Evolutionary conservation across 2,329 filamentous ascomycete genomes (phyloP), one percentile per base, ranked within the genome.

Genomic region (Xylaria sp.): DNA sequence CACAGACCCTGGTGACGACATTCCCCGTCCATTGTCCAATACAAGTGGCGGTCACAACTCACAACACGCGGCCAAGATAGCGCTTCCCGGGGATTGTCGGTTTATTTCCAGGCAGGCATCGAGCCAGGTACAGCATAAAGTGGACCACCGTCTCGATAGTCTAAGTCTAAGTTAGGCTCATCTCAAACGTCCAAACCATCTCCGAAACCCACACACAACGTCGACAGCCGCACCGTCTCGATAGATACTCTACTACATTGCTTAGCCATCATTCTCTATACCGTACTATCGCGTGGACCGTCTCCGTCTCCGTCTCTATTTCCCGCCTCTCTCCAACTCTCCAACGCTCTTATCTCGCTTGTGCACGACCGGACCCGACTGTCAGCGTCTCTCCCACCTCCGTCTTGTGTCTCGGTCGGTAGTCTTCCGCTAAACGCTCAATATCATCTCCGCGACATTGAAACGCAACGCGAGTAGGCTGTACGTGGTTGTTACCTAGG

Each of bases 1-100:
- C 65, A 67, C 65, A 60, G 30, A 9, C 30, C 43, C 59, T 45
- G 9, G 53, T 66, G 64, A 66, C 64, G 64, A 62, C 64, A 66
- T 65, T 41, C 39, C 56, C 41, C 8, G 34, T 28, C 53, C 53
- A 65, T 65, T 65, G 56, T 65, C 53, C 32, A 64, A 58, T 52
- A 43, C 32, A 9, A 18, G 53, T 48, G 56, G 50, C 25, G 30
- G 41, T 34, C 32, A 52, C 43, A 36, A 30, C 55, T 56, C 34
- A 39, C 53, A 25, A 57, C 28, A 20, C 50, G 41, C 41, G 36
- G 52, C 50, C 50, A 13, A 10, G 18, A 23, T 23, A 23, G 43
- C 20, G 12, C 43, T 46, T 46, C 20, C 43, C 43, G 43, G 20
- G 7, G n/a, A 20, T 45, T 45, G n/a, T 41, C 23, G 13, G 20